Conservation (phyloP, 2,329 filamentous ascomycete species). For the Aspergillus fumigatus region DNA sequence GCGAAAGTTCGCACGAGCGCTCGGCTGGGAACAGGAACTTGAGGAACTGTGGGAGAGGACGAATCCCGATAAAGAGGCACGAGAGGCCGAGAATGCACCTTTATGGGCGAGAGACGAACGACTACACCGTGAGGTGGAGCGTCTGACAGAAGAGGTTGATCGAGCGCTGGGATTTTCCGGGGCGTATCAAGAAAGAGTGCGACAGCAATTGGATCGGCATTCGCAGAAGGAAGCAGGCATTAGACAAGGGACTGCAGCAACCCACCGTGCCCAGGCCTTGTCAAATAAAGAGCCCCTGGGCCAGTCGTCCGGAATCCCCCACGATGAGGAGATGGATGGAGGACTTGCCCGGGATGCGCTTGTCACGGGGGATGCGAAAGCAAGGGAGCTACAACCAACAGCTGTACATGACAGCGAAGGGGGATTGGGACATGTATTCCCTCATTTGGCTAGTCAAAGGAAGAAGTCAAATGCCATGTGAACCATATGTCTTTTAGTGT, state of each 20-base stretch:
- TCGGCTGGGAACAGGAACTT: conserved; percentile 83
- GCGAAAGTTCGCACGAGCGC: conserved; percentile 67
- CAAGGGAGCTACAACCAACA: neutral
- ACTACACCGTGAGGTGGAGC: conserved; percentile 55
- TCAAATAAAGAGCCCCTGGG: neutral
- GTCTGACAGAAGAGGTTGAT: conserved; percentile 56
- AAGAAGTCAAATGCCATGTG: conserved; percentile 8
- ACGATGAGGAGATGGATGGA: conserved; percentile 1
- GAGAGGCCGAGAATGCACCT: conserved; percentile 36
- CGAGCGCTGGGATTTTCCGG: conserved; percentile 48
- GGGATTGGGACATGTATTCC: conserved; percentile 34
- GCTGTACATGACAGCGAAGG: conserved; percentile 6
- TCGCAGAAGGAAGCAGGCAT: neutral
- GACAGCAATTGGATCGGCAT: conserved; percentile 24
- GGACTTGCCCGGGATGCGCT: neutral
- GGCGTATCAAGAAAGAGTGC: conserved; percentile 41
- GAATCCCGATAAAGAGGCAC: conserved; percentile 57
- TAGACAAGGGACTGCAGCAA: neutral
- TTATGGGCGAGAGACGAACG: conserved; percentile 50
- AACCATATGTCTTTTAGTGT: neutral
- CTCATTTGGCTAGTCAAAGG: conserved; percentile 24
- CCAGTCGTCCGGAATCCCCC: neutral
- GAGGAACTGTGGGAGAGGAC: conserved; percentile 68
- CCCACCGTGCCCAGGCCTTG: neutral
- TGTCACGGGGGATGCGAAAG: neutral